Percentiles rank a stretch among this genome's conserved stretches.
Conservation (phyloP, 495 filamentous ascomycete species). For the Xylaria scruposa region DNA sequence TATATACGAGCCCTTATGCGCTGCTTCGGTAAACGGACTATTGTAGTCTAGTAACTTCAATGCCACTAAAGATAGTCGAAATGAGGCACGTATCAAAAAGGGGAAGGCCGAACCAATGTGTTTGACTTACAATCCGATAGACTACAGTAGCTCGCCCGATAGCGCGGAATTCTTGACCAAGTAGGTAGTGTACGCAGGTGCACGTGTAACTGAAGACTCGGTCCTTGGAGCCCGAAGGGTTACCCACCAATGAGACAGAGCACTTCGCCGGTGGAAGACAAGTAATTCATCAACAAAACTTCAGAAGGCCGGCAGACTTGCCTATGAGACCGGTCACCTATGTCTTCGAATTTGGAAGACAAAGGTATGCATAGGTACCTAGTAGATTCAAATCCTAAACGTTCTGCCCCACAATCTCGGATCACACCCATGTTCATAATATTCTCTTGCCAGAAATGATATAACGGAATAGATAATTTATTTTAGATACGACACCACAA, state of each 20-base stretch:
- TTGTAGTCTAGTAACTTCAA: not conserved
- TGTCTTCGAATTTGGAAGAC: not conserved
- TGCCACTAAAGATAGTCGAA: not conserved
- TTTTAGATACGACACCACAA: not conserved
- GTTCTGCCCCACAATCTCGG: not conserved
- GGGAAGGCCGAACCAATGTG: slow-evolving; percentile 2
- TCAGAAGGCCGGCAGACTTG: not conserved
- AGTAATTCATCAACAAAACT: not conserved
- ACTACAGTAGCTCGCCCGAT: not conserved
- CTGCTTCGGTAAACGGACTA: not conserved
- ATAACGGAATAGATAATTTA: not conserved
- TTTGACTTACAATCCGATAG: not conserved
- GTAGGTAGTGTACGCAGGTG: not conserved
- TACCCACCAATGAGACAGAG: slow-evolving; percentile 2
- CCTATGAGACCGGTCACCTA: not conserved
- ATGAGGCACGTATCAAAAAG: not conserved
- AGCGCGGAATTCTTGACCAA: slow-evolving; percentile 6
- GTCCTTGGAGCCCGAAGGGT: not conserved
- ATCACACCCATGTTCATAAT: not conserved
- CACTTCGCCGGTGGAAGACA: not conserved
- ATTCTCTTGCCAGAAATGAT: not conserved
- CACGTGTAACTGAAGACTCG: not conserved
- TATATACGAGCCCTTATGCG: not conserved
- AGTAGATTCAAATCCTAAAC: not conserved
- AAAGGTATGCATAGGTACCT: not conserved